These are phyloP conservation scores for Pulveroboletus frians DNA, from an alignment of 768 basidiomycete species.

Conservation along the genomic window DNA sequence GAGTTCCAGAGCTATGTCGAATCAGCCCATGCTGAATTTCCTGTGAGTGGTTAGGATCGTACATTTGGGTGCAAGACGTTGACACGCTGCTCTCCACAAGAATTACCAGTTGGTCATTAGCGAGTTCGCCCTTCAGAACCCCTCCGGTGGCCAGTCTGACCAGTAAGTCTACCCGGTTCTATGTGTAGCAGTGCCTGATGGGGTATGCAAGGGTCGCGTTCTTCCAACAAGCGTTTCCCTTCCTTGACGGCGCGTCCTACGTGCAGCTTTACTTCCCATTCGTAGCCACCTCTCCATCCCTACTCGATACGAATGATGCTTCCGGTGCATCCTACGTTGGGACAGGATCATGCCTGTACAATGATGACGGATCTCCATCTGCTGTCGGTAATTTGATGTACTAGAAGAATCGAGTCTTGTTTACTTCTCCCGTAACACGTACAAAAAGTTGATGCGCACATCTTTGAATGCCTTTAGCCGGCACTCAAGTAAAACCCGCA, in stretches of 20 bases:
- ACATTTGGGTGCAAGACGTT: neutral
- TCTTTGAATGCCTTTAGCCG: too few species aligned
- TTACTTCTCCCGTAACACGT: too few species aligned
- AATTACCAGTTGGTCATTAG: conserved; percentile 25
- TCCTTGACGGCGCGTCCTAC: conserved; percentile 31
- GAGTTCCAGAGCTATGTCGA: conserved; percentile 28
- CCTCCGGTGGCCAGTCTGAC: conserved; percentile 25
- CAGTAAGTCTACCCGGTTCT: conserved; percentile 21
- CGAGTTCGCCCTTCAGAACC: conserved; percentile 33
- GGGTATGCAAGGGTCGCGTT: conserved; percentile 23
- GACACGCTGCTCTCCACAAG: conserved; percentile 7
- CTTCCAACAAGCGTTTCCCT: conserved; percentile 31
- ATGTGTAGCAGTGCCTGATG: neutral
- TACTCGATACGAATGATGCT: conserved; percentile 21
- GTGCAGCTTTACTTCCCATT: conserved; percentile 36
- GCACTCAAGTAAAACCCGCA: too few species aligned
- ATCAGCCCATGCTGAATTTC: conserved; percentile 25
- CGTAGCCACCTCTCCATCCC: conserved; percentile 28
- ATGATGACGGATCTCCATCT: conserved; percentile 26
- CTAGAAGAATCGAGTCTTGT: neutral
- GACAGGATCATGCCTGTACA: conserved; percentile 32
- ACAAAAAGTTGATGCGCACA: too few species aligned
- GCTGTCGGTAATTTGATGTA: conserved; percentile 23
- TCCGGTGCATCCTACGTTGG: conserved; percentile 15
- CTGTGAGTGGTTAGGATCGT: conserved; percentile 10